Conservation (phyloP, 805 yeast species). For the Ogataea sp. region DNA sequence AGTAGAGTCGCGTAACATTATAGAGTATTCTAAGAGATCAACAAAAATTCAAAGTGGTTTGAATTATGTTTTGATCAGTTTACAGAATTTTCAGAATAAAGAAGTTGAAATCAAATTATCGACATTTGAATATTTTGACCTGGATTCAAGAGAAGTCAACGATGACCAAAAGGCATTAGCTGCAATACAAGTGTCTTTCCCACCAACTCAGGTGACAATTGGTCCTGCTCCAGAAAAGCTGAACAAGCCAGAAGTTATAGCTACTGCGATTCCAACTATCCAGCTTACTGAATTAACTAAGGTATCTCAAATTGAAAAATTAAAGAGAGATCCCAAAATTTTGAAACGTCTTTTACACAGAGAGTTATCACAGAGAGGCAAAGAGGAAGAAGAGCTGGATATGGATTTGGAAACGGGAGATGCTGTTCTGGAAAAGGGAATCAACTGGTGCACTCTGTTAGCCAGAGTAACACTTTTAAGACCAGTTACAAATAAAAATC, state of each 20-base stretch:
- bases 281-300: constrained; percentile 19
- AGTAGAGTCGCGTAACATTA: constrained; percentile 1
- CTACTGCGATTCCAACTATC: constrained; percentile 22
- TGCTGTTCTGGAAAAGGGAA: constrained; percentile 13
- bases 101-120: not conserved
- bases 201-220: not conserved
- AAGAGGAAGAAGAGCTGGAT: no score
- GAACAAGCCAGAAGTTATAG: constrained; percentile 4
- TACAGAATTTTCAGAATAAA: not conserved
- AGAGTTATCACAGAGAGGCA: no score
- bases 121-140: not conserved
- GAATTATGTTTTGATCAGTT: not conserved
- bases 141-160: not conserved
- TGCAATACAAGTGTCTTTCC: not conserved
- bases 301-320: constrained; percentile 21
- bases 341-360: not conserved
- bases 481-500: not conserved
- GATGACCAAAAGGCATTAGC: not conserved
- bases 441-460: constrained; percentile 23
- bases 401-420: no score
- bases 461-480: constrained; percentile 6
- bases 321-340: constrained; percentile 14
- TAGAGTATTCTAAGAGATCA: not conserved
- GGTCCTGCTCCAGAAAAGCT: constrained; percentile 3
- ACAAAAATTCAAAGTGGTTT: no score